phyloP scores from a whole-genome alignment of 176 grass and related monocot species.

The Paspalum vaginatum region DNA sequence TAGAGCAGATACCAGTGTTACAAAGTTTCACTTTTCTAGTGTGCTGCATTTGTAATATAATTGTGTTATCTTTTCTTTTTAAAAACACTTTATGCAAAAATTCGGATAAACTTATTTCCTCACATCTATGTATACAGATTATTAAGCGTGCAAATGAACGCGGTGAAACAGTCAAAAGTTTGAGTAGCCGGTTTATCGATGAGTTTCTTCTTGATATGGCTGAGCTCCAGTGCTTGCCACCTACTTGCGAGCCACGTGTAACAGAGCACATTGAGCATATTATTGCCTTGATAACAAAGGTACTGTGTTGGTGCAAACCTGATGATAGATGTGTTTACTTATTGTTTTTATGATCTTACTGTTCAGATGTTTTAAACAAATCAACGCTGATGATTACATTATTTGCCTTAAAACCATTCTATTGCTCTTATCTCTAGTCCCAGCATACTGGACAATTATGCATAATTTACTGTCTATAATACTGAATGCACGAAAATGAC shows the following conservation, averaged over 20 bases:
- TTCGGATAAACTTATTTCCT: background rate
- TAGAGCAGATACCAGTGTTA: background rate
- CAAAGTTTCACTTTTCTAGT: background rate
- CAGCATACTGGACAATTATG: slow-evolving; percentile 1
- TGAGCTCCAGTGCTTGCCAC: slow-evolving; percentile 76
- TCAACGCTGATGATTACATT: background rate
- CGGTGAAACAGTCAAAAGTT: slow-evolving; percentile 65
- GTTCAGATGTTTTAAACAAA: slow-evolving; percentile 5
- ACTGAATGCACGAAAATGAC: background rate
- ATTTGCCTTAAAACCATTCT: slow-evolving; percentile 6
- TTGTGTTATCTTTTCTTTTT: background rate
- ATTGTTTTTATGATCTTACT: background rate
- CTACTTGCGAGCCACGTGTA: slow-evolving; percentile 75
- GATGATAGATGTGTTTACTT: background rate
- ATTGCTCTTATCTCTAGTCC: background rate
- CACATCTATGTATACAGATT: slow-evolving; percentile 60
- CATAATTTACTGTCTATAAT: background rate
- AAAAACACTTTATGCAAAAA: background rate
- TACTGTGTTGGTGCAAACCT: slow-evolving; percentile 23
- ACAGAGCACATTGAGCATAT: slow-evolving; percentile 89
- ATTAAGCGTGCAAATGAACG: slow-evolving; percentile 82
- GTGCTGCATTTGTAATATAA: background rate
- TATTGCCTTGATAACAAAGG: slow-evolving; percentile 82
- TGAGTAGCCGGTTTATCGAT: slow-evolving; percentile 69
- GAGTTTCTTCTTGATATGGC: slow-evolving; percentile 80